These are phyloP conservation scores for Lantana camara DNA, from an alignment of 257 asterid species.

Conservation along the genomic window DNA sequence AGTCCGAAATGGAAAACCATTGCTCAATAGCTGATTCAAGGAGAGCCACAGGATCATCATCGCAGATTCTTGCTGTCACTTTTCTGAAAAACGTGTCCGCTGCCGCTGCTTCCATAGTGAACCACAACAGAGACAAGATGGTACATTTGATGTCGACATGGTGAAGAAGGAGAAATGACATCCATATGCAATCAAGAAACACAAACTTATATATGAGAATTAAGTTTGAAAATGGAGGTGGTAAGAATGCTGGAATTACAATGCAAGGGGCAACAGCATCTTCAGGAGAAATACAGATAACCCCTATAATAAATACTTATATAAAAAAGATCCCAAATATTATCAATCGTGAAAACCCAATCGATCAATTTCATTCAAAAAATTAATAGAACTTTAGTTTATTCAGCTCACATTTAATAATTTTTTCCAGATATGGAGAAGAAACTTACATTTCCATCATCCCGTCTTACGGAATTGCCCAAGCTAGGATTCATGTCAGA, in stretches of 20 bases:
- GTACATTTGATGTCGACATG: constrained; percentile 50
- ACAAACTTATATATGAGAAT: no score
- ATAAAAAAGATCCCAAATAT: no score
- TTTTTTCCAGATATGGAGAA: background rate
- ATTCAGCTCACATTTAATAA: no score
- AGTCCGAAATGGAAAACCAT: constrained; percentile 91
- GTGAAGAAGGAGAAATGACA: constrained; percentile 14
- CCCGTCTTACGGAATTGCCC: constrained; percentile 17
- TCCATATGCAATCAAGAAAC: constrained; percentile 34
- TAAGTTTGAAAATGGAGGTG: no score
- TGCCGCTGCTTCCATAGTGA: constrained; percentile 75
- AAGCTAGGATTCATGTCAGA: constrained; percentile 20
- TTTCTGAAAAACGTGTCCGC: constrained; percentile 83
- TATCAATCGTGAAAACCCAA: no score
- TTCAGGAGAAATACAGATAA: no score
- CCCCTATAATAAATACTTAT: no score
- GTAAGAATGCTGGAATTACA: no score
- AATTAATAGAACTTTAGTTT: no score
- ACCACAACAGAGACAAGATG: constrained; percentile 79
- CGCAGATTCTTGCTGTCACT: constrained; percentile 47
- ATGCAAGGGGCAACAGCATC: no score
- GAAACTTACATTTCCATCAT: constrained; percentile 34
- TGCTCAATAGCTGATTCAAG: constrained; percentile 54
- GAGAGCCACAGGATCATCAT: constrained; percentile 50
- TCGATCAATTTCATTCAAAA: no score